Conservation (phyloP, 768 basidiomycete species). For the Mycena floridula region DNA sequence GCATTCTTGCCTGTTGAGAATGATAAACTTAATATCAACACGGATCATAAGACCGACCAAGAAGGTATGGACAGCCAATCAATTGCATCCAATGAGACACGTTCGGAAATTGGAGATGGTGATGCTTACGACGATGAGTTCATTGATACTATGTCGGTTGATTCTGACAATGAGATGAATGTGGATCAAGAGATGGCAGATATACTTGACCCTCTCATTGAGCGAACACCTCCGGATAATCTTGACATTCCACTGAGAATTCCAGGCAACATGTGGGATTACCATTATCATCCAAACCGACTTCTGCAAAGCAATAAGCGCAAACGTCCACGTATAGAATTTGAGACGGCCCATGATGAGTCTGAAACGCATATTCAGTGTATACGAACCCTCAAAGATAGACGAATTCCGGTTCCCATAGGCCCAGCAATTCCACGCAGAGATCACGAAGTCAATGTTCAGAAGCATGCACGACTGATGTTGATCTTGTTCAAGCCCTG, state of each 20-base stretch:
- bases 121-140: neutral
- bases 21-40: no score
- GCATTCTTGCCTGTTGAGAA: no score
- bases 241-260: no score
- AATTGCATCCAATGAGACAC: neutral
- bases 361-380: neutral
- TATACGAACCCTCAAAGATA: neutral
- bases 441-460: neutral
- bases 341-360: neutral
- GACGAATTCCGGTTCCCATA: neutral
- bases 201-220: no score
- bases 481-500: neutral
- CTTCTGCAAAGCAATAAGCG: neutral
- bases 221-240: no score
- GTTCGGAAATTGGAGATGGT: neutral
- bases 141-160: neutral
- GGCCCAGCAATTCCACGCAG: neutral
- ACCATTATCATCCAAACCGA: neutral
- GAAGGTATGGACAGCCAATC: no score
- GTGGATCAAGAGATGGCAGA: neutral
- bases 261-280: neutral
- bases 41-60: no score
- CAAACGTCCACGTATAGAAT: neutral
- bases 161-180: neutral
- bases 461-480: conserved; percentile 5